Evolutionary conservation across 73 alveolate species (phyloP).

Genomic region (Paramecium octaurelia): DNA sequence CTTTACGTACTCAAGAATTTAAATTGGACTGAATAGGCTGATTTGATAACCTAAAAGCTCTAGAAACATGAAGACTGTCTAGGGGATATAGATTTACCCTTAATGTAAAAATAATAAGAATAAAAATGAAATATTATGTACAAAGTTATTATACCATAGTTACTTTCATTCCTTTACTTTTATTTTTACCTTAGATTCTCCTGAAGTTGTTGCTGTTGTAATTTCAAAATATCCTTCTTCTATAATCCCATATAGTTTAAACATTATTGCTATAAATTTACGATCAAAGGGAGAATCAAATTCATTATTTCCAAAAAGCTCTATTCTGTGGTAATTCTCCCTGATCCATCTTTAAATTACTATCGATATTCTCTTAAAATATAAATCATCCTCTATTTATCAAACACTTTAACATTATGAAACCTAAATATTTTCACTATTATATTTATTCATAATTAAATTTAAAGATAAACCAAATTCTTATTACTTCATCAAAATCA

Average conservation of each 20-base stretch:
- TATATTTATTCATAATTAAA: constrained; percentile 30
- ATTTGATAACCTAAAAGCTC: neutral
- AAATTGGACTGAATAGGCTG: neutral
- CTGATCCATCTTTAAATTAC: constrained; percentile 36
- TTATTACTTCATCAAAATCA: neutral
- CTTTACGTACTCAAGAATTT: neutral
- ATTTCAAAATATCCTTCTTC: neutral
- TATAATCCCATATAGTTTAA: neutral
- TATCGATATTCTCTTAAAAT: constrained; percentile 48
- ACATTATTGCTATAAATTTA: neutral
- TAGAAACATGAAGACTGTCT: neutral
- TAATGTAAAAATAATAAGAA: neutral
- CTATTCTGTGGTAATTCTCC: constrained; percentile 38
- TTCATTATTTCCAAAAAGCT: constrained; percentile 8
- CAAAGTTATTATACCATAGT: neutral
- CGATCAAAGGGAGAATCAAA: constrained; percentile 1
- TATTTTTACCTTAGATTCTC: neutral
- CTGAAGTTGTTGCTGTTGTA: neutral
- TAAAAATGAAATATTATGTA: neutral
- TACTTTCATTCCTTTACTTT: neutral
- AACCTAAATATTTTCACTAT: constrained; percentile 33
- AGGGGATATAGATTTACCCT: neutral
- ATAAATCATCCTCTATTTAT: constrained; percentile 5
- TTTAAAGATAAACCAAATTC: neutral
- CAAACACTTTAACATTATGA: neutral